Percentiles rank a stretch among this genome's conserved stretches.
phyloP scores from a whole-genome alignment of 2,329 filamentous ascomycete genomes.

The Cordyceps militaris region DNA sequence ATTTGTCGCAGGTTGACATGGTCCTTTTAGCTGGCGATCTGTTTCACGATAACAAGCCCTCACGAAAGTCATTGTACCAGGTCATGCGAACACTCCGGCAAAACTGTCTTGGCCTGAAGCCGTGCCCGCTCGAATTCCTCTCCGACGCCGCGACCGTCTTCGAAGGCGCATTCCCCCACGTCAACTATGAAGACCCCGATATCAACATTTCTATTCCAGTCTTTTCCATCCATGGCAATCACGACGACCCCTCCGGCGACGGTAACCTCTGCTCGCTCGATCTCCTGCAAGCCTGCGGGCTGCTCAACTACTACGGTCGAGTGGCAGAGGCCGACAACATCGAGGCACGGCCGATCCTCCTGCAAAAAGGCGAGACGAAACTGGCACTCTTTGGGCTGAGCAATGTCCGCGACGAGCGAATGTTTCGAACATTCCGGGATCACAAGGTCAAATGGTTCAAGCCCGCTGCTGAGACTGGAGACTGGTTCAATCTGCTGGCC shows the following conservation, averaged over 20 bases:
- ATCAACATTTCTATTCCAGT: conserved; percentile 97
- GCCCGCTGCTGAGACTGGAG: conserved; percentile 67
- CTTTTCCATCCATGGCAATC: conserved; percentile 97
- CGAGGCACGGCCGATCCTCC: conserved; percentile 77
- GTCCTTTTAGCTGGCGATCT: conserved; percentile 89
- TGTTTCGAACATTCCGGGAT: conserved; percentile 90
- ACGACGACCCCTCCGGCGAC: conserved; percentile 96
- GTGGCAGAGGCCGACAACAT: conserved; percentile 92
- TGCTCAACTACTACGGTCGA: conserved; percentile 94
- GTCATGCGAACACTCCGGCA: conserved; percentile 91
- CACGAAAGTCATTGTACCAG: conserved; percentile 90
- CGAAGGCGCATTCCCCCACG: conserved; percentile 80
- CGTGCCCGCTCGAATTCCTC: conserved; percentile 89
- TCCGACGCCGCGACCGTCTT: conserved; percentile 91
- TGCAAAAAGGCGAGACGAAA: conserved; percentile 92
- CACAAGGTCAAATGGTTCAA: conserved; percentile 91
- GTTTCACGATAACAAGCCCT: conserved; percentile 98
- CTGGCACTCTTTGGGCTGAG: conserved; percentile 89
- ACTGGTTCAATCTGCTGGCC: conserved; percentile 95
- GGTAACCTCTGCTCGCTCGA: conserved; percentile 88
- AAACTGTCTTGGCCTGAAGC: conserved; percentile 92
- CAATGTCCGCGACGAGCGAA: conserved; percentile 90
- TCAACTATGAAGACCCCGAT: conserved; percentile 96
- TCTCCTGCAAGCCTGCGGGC: conserved; percentile 78
- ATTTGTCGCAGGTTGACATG: conserved; percentile 68